Base-by-base conservation (phyloP, 1,139 yeast species). In the Protomyces pachydermus region DNA sequence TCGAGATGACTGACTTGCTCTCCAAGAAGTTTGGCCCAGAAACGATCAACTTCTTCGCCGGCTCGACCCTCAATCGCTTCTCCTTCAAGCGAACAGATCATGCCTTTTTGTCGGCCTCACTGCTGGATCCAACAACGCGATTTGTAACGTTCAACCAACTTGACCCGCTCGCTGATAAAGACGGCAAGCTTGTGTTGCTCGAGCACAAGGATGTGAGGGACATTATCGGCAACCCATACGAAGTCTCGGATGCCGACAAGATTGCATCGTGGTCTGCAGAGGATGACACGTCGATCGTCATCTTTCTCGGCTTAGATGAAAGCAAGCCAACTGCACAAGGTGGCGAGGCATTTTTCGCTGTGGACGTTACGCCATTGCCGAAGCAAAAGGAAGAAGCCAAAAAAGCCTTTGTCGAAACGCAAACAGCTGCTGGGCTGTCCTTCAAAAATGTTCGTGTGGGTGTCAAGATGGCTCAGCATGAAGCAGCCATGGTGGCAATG, bases 321-420 rank as follows among this genome's bases (percentile, higher is more conserved):
- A 42, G 56, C 34, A 56, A 45, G 28, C 54, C 54, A 3, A 50
- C 61, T 16, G 54, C 46, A 5, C 87, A 87, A 72, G 78, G 78
- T 60, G 97, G 97, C 3, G 80, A 81, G 3, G 91, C 97, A 0
- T 83, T 84, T 70, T 91, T 83, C 75, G 96, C 91, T 0, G 80
- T 91, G 39, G 96, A 90, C 72, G 77, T 87, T 52, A 77, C 86
- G 3, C 71, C 73, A 2, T 62, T 65, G 51, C 67, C 52, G 38
- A 6, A 39, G 32, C 52, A 52, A 8, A n/a, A 28, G 32, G 69
- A 56, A 25, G 67, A 68, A 1, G 67, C 65, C 10, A 65, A 73
- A 70, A 72, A 58, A 67, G 25, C 57, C n/a, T 25, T 57, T 61
- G 60, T 64, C 34, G 57, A 62, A 9, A 68, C 48, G 67, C 70